Conservation (phyloP, 495 filamentous ascomycete species). For the Cercophora sp. region DNA sequence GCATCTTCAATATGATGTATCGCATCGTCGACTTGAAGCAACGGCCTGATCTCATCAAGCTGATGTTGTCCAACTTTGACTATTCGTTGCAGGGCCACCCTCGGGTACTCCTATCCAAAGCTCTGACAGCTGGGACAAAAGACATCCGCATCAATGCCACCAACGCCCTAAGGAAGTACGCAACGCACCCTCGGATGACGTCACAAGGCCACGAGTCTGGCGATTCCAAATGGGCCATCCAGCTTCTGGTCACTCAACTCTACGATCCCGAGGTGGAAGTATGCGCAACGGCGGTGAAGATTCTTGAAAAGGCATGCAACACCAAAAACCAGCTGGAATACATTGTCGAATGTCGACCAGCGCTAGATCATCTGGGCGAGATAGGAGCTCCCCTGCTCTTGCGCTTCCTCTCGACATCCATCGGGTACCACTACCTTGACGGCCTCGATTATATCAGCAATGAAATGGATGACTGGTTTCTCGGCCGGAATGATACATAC, state of each 20-base stretch:
- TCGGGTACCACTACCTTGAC: slow-evolving; percentile 96
- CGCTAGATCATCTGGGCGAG: slow-evolving; percentile 91
- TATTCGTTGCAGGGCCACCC: slow-evolving; percentile 83
- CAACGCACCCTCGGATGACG: slow-evolving; percentile 45
- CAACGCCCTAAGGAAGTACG: slow-evolving; percentile 78
- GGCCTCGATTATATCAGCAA: slow-evolving; percentile 96
- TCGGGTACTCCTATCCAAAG: slow-evolving; percentile 86
- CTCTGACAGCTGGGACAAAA: slow-evolving; percentile 85
- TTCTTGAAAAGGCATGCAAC: slow-evolving; percentile 96
- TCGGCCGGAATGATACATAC: slow-evolving; percentile 90
- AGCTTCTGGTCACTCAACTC: slow-evolving; percentile 89
- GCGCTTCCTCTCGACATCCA: slow-evolving; percentile 89
- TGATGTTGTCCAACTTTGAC: slow-evolving; percentile 85
- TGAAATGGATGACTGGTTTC: slow-evolving; percentile 99
- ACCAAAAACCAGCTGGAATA: slow-evolving; percentile 83
- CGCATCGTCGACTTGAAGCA: slow-evolving; percentile 89
- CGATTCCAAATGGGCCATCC: slow-evolving; percentile 88
- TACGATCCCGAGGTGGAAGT: slow-evolving; percentile 97
- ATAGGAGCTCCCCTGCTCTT: slow-evolving; percentile 92
- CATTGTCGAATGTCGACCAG: slow-evolving; percentile 93
- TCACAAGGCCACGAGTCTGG: slow-evolving; percentile 34
- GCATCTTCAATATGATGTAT: slow-evolving; percentile 98
- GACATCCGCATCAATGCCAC: slow-evolving; percentile 85
- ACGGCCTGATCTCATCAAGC: slow-evolving; percentile 83
- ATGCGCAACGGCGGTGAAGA: slow-evolving; percentile 91